Evolutionary conservation across 2,329 filamentous ascomycete genomes (phyloP), one percentile per base, ranked within the genome.

Genomic region (Dothistroma septosporum): DNA sequence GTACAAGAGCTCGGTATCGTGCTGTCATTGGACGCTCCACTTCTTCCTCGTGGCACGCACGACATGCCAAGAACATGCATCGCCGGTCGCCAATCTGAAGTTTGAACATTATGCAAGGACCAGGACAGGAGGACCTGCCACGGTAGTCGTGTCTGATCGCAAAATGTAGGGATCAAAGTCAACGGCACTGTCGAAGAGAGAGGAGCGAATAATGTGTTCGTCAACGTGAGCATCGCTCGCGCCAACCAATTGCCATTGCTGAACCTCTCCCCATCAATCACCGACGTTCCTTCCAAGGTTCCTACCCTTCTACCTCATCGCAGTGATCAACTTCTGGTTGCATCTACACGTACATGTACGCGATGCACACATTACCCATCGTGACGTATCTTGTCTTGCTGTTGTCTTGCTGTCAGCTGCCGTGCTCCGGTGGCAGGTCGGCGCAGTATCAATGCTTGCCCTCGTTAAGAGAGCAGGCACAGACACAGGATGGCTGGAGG

Each of bases 401-500:
- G 10, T 37, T 37, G 33, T 16, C 10, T 10, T 9, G 7, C 10
- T 37, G 10, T 37, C 10, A 37, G 33, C 33, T 10, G 14, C 10
- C 14, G 33, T 37, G 33, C 33, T 37, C 33, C 33, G 33, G 14
- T 37, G 7, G 33, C 33, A 37, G 33, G 33, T 37, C 33, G 14
- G 10, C 7, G 33, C 33, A 60, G 21, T 53, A 58, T 21, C 62
- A 62, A 2, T 37, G 32, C 16, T 52, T 64, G 3, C 64, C 65
- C 4, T 46, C 64, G 19, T 57, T 67, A 2, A 53, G 60, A 44
- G 62, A 67, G 46, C 64, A 67, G 49, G 65, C 63, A 12, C 49
- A 54, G 24, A 59, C 66, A 2, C 61, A 63, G 57, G 61, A 67
- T 61, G 57, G 46, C 28, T 66, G 63, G 64, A 60, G 63, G 10